Base-by-base conservation (phyloP, 208 protist species). In the Endotrypanum monterogeii region DNA sequence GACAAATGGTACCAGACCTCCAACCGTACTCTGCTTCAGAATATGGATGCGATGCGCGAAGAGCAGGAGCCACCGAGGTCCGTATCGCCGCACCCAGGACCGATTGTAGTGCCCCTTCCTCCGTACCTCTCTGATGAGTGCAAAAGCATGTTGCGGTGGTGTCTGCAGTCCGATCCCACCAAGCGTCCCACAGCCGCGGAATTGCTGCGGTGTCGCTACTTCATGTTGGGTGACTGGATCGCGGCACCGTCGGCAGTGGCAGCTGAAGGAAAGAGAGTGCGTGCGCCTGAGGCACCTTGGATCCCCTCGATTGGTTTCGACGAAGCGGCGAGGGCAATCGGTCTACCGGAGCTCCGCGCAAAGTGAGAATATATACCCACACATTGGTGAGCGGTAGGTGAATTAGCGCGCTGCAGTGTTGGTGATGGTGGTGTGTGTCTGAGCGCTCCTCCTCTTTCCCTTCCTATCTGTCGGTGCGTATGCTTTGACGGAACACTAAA, bases 201-300 rank as follows among this genome's bases (percentile, higher is more conserved):
- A 72, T 81, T 95, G 46, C 79, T 95, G 55, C 79, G 78, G 50
- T 77, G 72, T 41, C 84, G 79, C 61, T 95, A 95, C 75, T 95
- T 95, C 71, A 65, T 92, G 65, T 71, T 95, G 41, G 88, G 87
- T 16, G 78, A 90, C 44, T 95, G 90, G 89, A 89, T 90, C 37
- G 74, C 51, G 41, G 62, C 48, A 68, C 79, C 70, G 76, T 75
- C 71, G 57, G 60, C 44, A 30, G 35, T 63, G 56, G 74, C 37
- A 57, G 41, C 37, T 11, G 80, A 78, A 61, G 37, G 50, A 0
- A 52, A 57, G 14, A 25, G 25, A 11, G 71, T 41, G 20, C 72
- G 61, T 44, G 56, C 77, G 37, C 80, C 80, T 8, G 89, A 94
- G 78, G 65, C 67, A 67, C 89, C 86, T 30, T 94, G 89, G 89